phyloP scores from a whole-genome alignment of 441 rosid genomes.

The Viola pubescens region DNA sequence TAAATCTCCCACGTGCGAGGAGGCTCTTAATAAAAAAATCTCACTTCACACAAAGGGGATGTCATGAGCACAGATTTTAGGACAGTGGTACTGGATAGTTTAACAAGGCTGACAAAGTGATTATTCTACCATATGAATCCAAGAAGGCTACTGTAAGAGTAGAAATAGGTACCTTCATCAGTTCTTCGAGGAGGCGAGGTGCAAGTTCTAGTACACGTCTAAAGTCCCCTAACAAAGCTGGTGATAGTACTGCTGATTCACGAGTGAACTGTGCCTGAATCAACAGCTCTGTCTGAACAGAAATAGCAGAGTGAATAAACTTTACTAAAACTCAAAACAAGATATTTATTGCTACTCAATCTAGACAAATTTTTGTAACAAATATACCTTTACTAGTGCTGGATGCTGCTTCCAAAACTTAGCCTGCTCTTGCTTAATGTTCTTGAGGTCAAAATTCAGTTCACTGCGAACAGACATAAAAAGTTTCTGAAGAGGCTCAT shows the following conservation, averaged over 20 bases:
- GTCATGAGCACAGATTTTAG: no score
- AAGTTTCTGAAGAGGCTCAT: slow-evolving; percentile 94
- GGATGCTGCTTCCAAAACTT: slow-evolving; percentile 99
- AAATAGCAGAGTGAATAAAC: slow-evolving; percentile 17
- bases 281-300: slow-evolving; percentile 83
- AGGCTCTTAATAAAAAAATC: neutral
- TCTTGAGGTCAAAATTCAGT: slow-evolving; percentile 87
- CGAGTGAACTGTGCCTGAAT: slow-evolving; percentile 96
- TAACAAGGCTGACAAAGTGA: no score
- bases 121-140: no score
- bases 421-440: slow-evolving; percentile 98
- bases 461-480: slow-evolving; percentile 96
- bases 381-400: slow-evolving; percentile 76
- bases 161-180: slow-evolving; percentile 64
- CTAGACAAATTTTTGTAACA: slow-evolving; percentile 12
- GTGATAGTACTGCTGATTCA: slow-evolving; percentile 63
- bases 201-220: slow-evolving; percentile 89
- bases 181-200: slow-evolving; percentile 95
- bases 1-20: neutral
- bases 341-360: slow-evolving; percentile 4
- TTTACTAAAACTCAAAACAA: slow-evolving; percentile 6
- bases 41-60: neutral
- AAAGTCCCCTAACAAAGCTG: slow-evolving; percentile 73
- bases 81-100: no score
- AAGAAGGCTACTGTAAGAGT: neutral